Evolutionary conservation across 768 basidiomycete genomes (phyloP).

Genomic region (Naganishia onofrii): DNA sequence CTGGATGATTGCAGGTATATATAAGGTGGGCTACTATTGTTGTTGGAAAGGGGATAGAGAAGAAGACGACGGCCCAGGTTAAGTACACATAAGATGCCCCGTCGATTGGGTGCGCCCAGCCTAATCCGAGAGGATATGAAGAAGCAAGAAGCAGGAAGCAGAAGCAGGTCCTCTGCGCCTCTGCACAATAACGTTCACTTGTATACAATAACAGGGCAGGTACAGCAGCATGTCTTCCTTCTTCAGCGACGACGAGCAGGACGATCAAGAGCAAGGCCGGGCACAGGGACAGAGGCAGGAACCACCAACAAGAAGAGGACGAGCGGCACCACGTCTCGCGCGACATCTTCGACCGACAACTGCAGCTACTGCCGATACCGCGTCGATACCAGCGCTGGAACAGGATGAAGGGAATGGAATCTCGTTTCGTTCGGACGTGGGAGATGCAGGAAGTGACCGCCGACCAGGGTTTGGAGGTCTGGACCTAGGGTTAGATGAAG

Average conservation of each 20-base stretch:
- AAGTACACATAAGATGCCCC: too few species aligned
- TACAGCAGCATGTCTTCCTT: constrained; percentile 16
- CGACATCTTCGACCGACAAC: neutral
- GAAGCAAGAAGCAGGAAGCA: too few species aligned
- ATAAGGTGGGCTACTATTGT: too few species aligned
- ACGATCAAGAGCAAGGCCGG: neutral
- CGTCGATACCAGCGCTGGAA: neutral
- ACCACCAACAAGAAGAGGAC: neutral
- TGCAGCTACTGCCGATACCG: neutral
- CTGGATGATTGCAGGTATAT: too few species aligned
- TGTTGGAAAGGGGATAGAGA: too few species aligned
- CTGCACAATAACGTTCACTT: too few species aligned
- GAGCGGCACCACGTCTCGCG: constrained; percentile 19
- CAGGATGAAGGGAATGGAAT: too few species aligned
- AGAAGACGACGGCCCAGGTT: too few species aligned
- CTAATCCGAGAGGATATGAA: too few species aligned
- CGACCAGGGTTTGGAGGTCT: neutral
- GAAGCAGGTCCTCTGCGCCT: too few species aligned
- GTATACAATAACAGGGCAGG: too few species aligned
- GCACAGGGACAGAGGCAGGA: neutral
- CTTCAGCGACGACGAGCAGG: constrained; percentile 23
- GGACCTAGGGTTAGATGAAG: neutral
- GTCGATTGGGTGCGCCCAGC: too few species aligned
- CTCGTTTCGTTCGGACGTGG: neutral
- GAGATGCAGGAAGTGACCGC: neutral